These are phyloP conservation scores for Monosporascus cannonballus DNA, from an alignment of 2,329 filamentous ascomycete genomes.

Conservation along the genomic window DNA sequence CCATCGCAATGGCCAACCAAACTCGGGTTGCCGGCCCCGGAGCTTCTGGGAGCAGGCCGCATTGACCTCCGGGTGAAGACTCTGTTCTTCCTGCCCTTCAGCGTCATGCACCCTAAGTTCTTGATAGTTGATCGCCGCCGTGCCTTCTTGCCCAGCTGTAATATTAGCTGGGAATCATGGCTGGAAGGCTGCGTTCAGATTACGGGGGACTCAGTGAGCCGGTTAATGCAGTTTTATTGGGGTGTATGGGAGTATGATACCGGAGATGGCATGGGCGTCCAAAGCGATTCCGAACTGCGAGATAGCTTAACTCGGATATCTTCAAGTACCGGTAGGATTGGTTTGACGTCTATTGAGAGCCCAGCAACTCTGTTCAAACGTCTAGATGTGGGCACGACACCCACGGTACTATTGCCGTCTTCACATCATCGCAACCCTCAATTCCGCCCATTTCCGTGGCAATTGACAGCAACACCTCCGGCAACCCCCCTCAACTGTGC, in stretches of 20 bases:
- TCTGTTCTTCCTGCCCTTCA: slow-evolving; percentile 72
- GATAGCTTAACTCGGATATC: background rate
- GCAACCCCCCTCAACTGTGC: slow-evolving; percentile 63
- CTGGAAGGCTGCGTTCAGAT: slow-evolving; percentile 71
- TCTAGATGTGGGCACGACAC: slow-evolving; percentile 24
- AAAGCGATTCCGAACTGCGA: background rate
- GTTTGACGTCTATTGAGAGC: slow-evolving; percentile 15
- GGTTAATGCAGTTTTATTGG: slow-evolving; percentile 62
- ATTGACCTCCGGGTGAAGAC: slow-evolving; percentile 69
- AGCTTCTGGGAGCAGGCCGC: slow-evolving; percentile 45
- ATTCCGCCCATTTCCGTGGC: slow-evolving; percentile 55
- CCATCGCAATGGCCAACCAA: slow-evolving; percentile 50
- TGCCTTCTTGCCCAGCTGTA: slow-evolving; percentile 72
- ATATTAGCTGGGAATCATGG: slow-evolving; percentile 85
- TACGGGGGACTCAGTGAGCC: slow-evolving; percentile 52
- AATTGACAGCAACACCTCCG: slow-evolving; percentile 43
- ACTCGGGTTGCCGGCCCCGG: slow-evolving; percentile 57
- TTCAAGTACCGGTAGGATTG: slow-evolving; percentile 5
- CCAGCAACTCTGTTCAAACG: slow-evolving; percentile 11
- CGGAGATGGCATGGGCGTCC: slow-evolving; percentile 6
- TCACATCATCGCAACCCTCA: slow-evolving; percentile 63
- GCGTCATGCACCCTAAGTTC: slow-evolving; percentile 86
- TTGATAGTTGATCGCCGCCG: slow-evolving; percentile 62
- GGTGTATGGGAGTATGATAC: slow-evolving; percentile 56
- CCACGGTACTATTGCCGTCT: slow-evolving; percentile 65